Base-by-base conservation (phyloP, 2,329 filamentous ascomycete species). In the Pestalotiopsis sp. region DNA sequence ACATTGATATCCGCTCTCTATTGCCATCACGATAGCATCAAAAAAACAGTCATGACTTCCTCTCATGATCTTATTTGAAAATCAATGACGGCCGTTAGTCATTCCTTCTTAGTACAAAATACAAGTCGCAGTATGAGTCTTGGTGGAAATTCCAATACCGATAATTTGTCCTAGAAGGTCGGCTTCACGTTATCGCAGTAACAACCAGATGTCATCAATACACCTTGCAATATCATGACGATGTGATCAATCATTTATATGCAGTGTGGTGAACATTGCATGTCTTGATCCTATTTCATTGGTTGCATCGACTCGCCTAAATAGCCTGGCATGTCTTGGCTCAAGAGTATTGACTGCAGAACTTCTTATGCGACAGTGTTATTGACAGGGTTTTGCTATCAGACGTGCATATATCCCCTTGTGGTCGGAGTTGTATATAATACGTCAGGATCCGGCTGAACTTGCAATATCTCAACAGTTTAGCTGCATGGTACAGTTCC, bases 381-480 rank as follows among this genome's bases (percentile, higher is more conserved):
- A 63, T 63, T n/a, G 60, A 63, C 60, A 63, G 60, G 60, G 60
- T 27, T 63, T 63, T 38, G 38, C 60, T 23, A 23, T 38, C 20
- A 38, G 38, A 63, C 60, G 60, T 63, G 60, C 60, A 63, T 63
- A 39, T 17, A 63, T 41, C 9, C 27, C 60, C n/a, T 20, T 23
- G 11, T 25, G 1, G n/a, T 38, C 36, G 12, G 23, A 5, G 4
- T 20, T 20, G n/a, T 41, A 27, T 63, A 63, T 63, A 63, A 14
- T 3, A 41, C 25, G 25, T 41, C 7, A 62, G 4, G 25, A 20
- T 36, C 36, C 36, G 6, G 36, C 6, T 23, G 13, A 39, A 2
- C 0, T 38, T 4, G 17, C 60, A 62, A 23, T 6, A 41, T 23
- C 4, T 14, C 31, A 1, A 25, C 23, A 4, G 11, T 62, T n/a